phyloP scores from a whole-genome alignment of 202 grass and related monocot species.

The Saccharum hybrid region DNA sequence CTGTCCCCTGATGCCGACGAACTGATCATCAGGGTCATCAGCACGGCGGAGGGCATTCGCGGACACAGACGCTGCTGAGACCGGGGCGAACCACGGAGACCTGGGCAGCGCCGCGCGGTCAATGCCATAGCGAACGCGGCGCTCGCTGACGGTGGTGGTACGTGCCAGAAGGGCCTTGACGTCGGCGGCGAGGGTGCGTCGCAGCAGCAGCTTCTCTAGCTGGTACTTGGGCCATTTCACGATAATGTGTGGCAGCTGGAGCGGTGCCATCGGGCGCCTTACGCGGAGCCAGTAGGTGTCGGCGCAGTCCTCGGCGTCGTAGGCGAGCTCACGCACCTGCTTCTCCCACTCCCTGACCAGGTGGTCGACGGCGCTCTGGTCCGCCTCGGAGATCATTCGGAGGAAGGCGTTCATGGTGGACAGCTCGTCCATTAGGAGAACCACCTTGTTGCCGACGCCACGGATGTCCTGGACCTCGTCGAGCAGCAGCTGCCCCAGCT shows the following conservation, averaged over 20 bases:
- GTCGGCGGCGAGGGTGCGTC: neutral
- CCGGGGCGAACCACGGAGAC: neutral
- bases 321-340: conserved; percentile 6
- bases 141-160: neutral
- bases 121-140: neutral
- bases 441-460: no score
- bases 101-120: neutral
- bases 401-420: conserved; percentile 7
- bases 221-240: neutral
- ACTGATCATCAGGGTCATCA: neutral
- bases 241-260: neutral
- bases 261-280: neutral
- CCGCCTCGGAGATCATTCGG: neutral
- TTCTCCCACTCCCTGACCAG: neutral
- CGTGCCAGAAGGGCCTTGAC: neutral
- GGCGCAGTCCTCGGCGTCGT: conserved; percentile 16
- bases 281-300: neutral
- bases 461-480: no score
- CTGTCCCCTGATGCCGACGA: neutral
- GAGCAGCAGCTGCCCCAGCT: no score
- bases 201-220: neutral
- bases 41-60: neutral
- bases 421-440: neutral
- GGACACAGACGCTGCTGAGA: neutral
- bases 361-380: no score